A percentile compares a stretch with the other conserved stretches of the same genome.
phyloP scores from a whole-genome alignment of 129 eudicot species.

The Tagetes erecta region DNA sequence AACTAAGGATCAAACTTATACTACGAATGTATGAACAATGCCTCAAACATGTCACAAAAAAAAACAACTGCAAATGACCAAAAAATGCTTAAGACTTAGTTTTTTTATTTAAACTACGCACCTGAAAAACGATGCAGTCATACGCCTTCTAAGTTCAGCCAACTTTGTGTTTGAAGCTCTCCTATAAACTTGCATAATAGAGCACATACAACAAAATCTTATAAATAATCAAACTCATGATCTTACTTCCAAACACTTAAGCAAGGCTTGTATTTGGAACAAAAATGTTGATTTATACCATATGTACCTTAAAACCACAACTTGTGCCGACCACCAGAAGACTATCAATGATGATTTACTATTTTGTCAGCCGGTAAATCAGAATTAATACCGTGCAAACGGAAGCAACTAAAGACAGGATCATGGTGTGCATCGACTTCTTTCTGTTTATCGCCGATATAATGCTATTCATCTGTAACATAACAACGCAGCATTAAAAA shows the following conservation, averaged over 20 bases:
- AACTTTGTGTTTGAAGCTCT: slow-evolving; percentile 20
- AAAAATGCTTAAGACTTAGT: neutral
- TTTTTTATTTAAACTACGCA: neutral
- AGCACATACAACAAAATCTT: slow-evolving; percentile 12
- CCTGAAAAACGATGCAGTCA: slow-evolving; percentile 12
- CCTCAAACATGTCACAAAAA: neutral
- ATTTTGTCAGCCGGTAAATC: slow-evolving; percentile 88
- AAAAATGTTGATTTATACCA: neutral
- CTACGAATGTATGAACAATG: too few species aligned
- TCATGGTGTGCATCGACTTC: slow-evolving; percentile 93
- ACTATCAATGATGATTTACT: slow-evolving; percentile 30
- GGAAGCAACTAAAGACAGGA: slow-evolving; percentile 90
- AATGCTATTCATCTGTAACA: slow-evolving; percentile 76
- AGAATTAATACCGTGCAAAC: slow-evolving; percentile 84
- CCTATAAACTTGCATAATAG: slow-evolving; percentile 15
- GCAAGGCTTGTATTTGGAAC: slow-evolving; percentile 14
- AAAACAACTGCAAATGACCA: neutral
- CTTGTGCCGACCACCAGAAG: slow-evolving; percentile 22
- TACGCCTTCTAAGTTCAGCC: slow-evolving; percentile 4
- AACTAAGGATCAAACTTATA: too few species aligned
- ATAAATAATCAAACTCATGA: neutral
- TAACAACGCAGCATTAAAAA: neutral
- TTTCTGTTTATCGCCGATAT: slow-evolving; percentile 91
- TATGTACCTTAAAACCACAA: slow-evolving; percentile 28
- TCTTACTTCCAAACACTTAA: neutral